Evolutionary conservation across 2,329 filamentous ascomycete species (phyloP), one percentile per base, ranked within the genome.

Genomic region (Cercospora zeae-maydis): DNA sequence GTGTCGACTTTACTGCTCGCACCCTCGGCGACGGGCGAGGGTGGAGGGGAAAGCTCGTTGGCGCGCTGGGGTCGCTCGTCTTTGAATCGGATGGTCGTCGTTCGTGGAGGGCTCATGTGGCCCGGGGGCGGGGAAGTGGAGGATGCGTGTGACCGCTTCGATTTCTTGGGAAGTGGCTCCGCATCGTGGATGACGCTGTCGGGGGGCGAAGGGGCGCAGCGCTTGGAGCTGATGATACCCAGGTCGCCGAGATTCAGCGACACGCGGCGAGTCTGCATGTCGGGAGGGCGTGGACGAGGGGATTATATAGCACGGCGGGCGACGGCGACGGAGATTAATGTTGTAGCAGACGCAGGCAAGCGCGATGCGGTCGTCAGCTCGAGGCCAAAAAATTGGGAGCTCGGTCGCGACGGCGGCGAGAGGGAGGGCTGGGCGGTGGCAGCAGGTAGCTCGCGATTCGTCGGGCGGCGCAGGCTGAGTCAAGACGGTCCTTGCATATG

Each of bases 191-290:
- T 82, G 72, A 89, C 85, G 68, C 90, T 88, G 68, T 81, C 77
- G 67, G 84, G 84, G 68, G 82, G 82, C 74, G 84, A 84, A 71
- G 84, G 83, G 69, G 82, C 78, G 62, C 39, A 66, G 66, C 80
- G 77, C 72, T 82, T 83, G 60, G 86, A 86, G 59, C 97, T 83
- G 73, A 95, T 91, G 72, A 98, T 96, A 76, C 95, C 95, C 73
- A 98, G 85, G 70, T 92, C 96, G 64, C 92, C 90, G 74, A 98
- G 83, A 66, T 93, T 97, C 70, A 99, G 82, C 75, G 92, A 96
- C 83, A 98, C 98, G 78, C 93, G 89, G 79, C 93, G 90, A 70
- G 93, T 98, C 79, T 97, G 90, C 92, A 96, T 96, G 71, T 80
- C 72, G 67, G 33, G 27, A 34, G 47, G 19, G 24, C 47, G 54